phyloP scores from a whole-genome alignment of 2,329 filamentous ascomycete genomes.

The Ambrosiella xylebori region DNA sequence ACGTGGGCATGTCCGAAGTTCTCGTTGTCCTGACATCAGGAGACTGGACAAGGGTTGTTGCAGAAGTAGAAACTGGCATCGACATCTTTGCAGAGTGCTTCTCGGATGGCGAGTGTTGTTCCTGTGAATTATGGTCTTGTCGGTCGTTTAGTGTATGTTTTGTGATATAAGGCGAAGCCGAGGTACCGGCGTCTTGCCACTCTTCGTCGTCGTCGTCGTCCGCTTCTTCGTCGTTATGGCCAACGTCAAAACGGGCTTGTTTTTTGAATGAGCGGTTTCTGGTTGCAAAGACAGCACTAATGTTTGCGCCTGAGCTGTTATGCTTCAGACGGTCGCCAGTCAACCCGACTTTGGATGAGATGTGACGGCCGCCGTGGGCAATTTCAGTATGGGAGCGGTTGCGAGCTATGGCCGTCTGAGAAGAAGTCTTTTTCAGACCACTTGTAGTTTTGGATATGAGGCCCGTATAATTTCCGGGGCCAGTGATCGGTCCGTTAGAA shows the following conservation, averaged over 20 bases:
- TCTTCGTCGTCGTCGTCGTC: slow-evolving; percentile 40
- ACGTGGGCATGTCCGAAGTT: slow-evolving; percentile 36
- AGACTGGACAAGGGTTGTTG: slow-evolving; percentile 1
- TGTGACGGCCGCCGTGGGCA: slow-evolving; percentile 31
- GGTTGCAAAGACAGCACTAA: slow-evolving; percentile 19
- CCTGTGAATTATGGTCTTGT: background rate
- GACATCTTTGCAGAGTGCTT: slow-evolving; percentile 1
- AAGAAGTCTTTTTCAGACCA: slow-evolving; percentile 9
- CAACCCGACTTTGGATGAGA: slow-evolving; percentile 43
- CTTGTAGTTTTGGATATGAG: background rate
- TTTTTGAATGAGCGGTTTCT: slow-evolving; percentile 31
- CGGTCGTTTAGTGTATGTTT: slow-evolving; percentile 3
- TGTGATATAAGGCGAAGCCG: slow-evolving; percentile 37
- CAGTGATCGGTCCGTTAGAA: background rate
- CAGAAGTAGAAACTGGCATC: slow-evolving; percentile 4
- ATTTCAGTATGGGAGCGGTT: slow-evolving; percentile 21
- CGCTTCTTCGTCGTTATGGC: slow-evolving; percentile 24
- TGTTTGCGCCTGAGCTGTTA: slow-evolving; percentile 19
- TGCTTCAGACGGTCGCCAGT: slow-evolving; percentile 32
- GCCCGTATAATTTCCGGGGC: background rate
- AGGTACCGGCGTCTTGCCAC: slow-evolving; percentile 50
- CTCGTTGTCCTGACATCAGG: background rate
- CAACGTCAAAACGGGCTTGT: slow-evolving; percentile 47
- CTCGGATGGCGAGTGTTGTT: background rate
- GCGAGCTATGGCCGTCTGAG: slow-evolving; percentile 12